Evolutionary conservation across 139 green algal genomes (phyloP), one percentile per base, ranked within the genome.

Genomic region (Chlorella sorokiniana): DNA sequence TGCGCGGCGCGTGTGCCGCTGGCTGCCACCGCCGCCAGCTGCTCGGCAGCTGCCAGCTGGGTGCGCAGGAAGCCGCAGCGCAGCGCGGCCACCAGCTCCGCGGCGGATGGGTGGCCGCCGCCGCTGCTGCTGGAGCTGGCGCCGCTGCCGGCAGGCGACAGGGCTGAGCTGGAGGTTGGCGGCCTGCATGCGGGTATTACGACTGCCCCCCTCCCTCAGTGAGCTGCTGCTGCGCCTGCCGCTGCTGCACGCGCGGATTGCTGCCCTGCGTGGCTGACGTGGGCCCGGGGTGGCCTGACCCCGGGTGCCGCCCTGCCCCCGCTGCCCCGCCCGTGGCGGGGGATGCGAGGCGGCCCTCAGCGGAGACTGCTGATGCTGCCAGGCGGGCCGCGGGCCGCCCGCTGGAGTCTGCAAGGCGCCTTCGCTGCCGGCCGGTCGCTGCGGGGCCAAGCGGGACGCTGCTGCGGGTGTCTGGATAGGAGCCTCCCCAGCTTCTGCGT

Each of bases 1-100:
- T 52, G 37, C 0, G 73, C 73, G 0, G 73, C 73, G 1, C 73
- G 51, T 1, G 37, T 38, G 27, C 73, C 54, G 4, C 31, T 51
- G 54, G 10, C 54, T 10, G 73, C 73, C 37, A 79, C 52, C 5
- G 52, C 52, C 4, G 33, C 73, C 25, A 79, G 25, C 73, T 79
- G 73, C 73, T 79, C 73, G 25, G 73, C 73, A 14, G 73, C 73
- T 9, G 11, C 73, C 73, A 79, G 54, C 73, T 69, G 73, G 25
- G n/a, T 37, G 37, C 54, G 73, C 2, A 38, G 38, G 25, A 23
- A 11, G 37, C 37, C 37, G 25, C 73, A 56, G 35, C 54, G 14
- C 37, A 79, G 54, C 2, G 27, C 11, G 11, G 52, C 51, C 4
- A 79, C 52, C 52, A 79, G 40, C 27, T 31, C 27, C 14, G 73